Evolutionary conservation across 176 grass and related monocot genomes (phyloP), one percentile per base, ranked within the genome.

Genomic region (Chloris gayana): DNA sequence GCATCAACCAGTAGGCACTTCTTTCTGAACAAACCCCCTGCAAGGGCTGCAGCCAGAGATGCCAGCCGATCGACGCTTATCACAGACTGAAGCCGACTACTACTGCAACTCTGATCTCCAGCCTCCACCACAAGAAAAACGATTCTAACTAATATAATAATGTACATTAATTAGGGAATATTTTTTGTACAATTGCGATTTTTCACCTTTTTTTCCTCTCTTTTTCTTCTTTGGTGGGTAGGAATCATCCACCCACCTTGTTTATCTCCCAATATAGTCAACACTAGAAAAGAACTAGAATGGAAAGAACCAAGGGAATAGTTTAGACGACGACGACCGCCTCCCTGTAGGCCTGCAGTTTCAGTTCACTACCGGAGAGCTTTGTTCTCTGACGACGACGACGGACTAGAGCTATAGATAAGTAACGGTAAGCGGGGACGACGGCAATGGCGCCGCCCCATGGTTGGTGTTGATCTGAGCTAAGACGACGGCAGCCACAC

Each of bases 241-340:
- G 17, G 56, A 78, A 78, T 78, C n/a, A 54, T 54, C 54, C 67
- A 78, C 72, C 67, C 75, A 79, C 34, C 62, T 39, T 63, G 26
- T 45, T 53, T 6, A 18, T 51, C 22, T 24, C 54, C 54, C 54
- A 76, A 69, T 60, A 71, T 62, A 62, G 41, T 53, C 4, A 64
- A 64, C 14, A n/a, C 17, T 22, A 18, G 19, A 24, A 57, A 57
- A 57, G 8, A 57, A 57, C 41, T 44, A 44, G 41, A 44, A 44
- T 44, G 9, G 41, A 49, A 49, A 49, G 46, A 49, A 49, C 46
- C 15, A 49, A 49, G 3, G 46, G 17, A 49, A 49, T 49, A 49
- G 46, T 15, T 49, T 49, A 49, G 13, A 49, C 46, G 14, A 49
- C 46, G 46, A 49, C 14, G 14, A 49, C 46, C 14, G 46, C 46